These are phyloP conservation scores for Cladosporium sp. DNA, from an alignment of 2,329 filamentous ascomycete species.

Conservation along the genomic window DNA sequence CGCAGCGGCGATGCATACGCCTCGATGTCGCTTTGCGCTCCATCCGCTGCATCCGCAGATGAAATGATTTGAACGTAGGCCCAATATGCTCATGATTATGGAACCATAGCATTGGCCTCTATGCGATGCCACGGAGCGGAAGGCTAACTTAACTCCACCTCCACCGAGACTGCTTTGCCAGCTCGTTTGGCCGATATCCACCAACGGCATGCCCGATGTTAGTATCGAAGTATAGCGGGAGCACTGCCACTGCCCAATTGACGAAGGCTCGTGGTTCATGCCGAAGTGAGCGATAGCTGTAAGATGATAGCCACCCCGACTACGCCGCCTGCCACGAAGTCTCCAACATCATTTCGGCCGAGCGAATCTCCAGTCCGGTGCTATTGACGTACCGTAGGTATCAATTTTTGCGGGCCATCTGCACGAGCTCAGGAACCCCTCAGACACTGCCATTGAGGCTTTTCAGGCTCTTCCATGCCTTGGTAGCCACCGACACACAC, in stretches of 20 bases:
- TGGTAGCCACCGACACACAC: conserved; percentile 47
- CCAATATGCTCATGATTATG: neutral
- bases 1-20: neutral
- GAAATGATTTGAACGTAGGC: neutral
- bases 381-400: neutral
- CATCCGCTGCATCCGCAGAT: neutral
- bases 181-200: neutral
- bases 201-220: neutral
- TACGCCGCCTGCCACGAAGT: neutral
- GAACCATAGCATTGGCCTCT: neutral
- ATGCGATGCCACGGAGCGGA: neutral
- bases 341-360: neutral
- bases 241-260: neutral
- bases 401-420: neutral
- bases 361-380: neutral
- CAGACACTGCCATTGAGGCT: conserved; percentile 30
- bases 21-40: neutral
- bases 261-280: neutral
- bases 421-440: neutral
- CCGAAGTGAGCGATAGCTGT: neutral
- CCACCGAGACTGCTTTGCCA: neutral
- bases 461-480: conserved; percentile 8
- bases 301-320: neutral
- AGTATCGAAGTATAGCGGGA: neutral
- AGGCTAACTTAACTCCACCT: neutral